Percentiles rank a stretch among this genome's conserved stretches.
Conservation (phyloP, 1,284 basidiomycete species). For the Ceraceosorus bombacis region DNA sequence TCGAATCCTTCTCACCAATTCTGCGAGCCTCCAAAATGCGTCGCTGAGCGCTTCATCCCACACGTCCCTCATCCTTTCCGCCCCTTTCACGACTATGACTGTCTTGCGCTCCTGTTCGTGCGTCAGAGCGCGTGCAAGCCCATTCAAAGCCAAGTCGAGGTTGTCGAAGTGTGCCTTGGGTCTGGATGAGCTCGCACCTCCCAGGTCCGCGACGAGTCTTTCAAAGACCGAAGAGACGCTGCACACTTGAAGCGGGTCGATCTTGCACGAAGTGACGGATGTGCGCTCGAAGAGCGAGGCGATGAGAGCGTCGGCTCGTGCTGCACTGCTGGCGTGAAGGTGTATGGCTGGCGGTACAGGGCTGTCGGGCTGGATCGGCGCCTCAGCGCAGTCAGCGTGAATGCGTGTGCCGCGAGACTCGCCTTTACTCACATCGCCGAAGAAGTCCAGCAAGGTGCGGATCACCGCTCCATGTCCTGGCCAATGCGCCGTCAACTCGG, state of each 20-base stretch:
- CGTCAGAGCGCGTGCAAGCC: conserved; percentile 1
- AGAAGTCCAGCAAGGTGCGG: too few relatives aligned
- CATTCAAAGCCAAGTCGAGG: neutral
- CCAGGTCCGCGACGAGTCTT: neutral
- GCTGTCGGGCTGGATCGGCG: neutral
- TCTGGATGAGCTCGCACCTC: conserved; percentile 5
- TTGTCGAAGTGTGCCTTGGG: conserved; percentile 7
- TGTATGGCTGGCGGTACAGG: neutral
- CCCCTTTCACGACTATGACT: conserved; percentile 29
- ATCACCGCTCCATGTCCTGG: too few relatives aligned
- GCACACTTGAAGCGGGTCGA: neutral
- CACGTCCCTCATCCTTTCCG: conserved; percentile 30
- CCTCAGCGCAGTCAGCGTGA: neutral
- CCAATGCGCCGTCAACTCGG: too few relatives aligned
- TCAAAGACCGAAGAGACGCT: neutral
- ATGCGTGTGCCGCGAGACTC: conserved; percentile 12
- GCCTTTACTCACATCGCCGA: too few relatives aligned
- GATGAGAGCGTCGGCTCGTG: neutral
- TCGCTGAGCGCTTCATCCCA: neutral
- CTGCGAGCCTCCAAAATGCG: conserved; percentile 12
- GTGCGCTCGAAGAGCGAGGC: neutral
- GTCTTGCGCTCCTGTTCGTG: neutral
- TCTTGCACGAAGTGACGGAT: neutral
- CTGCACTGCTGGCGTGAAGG: neutral
- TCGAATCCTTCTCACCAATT: conserved; percentile 2